These are phyloP conservation scores for Heritiera littoralis DNA, from an alignment of 345 rosid species.

Conservation along the genomic window DNA sequence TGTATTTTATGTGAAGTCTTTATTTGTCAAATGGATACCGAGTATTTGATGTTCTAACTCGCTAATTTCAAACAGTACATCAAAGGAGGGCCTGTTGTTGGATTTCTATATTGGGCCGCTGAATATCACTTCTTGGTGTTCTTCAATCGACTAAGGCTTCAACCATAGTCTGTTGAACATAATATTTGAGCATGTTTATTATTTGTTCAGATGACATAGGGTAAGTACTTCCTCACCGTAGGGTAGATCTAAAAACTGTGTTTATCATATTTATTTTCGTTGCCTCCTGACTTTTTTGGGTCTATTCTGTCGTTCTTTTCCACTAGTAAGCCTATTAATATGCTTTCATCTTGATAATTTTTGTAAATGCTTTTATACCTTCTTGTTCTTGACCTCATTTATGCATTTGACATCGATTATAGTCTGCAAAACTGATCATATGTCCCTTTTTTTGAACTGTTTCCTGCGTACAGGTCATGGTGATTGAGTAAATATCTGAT, in stretches of 20 bases:
- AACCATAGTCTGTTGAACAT: conserved; percentile 48
- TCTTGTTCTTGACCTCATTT: neutral
- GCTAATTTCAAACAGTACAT: conserved; percentile 56
- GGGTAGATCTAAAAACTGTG: neutral
- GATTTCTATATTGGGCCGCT: conserved; percentile 94
- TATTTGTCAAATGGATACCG: conserved; percentile 3
- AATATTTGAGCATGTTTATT: conserved; percentile 22
- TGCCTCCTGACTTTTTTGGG: neutral
- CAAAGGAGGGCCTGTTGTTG: conserved; percentile 94
- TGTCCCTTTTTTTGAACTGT: neutral
- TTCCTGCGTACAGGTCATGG: neutral
- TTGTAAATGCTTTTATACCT: neutral
- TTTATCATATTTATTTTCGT: neutral
- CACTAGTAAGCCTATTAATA: neutral
- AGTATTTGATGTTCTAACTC: conserved; percentile 17
- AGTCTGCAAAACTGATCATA: neutral
- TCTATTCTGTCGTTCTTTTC: neutral
- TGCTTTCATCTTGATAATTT: neutral
- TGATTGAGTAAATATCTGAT: neutral
- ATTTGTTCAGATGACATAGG: conserved; percentile 25
- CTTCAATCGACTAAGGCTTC: conserved; percentile 83
- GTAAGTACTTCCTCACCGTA: conserved; percentile 29
- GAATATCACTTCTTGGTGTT: conserved; percentile 93
- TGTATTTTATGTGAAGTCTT: neutral
- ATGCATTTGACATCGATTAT: neutral